These are phyloP conservation scores for Pseudozyma sp. DNA, from an alignment of 1,284 basidiomycete species.

Conservation along the genomic window DNA sequence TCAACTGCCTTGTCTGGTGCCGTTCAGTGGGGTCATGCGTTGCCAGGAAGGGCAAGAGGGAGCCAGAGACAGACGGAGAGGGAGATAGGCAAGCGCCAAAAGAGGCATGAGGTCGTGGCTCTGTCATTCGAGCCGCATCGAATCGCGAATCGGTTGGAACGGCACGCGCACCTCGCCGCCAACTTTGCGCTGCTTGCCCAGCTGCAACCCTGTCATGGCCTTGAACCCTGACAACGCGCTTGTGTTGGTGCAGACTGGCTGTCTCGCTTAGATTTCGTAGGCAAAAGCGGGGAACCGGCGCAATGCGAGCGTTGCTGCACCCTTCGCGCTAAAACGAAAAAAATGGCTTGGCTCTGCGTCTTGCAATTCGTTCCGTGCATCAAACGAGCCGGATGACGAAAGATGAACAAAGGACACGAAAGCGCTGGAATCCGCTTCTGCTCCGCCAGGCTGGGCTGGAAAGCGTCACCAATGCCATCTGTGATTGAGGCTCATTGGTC, in stretches of 20 bases:
- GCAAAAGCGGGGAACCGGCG: constrained; percentile 1
- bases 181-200: neutral
- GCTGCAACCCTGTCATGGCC: neutral
- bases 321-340: constrained; percentile 1
- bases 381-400: constrained; percentile 4
- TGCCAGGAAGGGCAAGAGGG: neutral
- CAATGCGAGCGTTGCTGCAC: neutral
- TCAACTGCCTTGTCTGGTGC: too few species aligned
- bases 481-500: too few species aligned
- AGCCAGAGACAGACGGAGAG: neutral
- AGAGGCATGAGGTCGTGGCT: constrained; percentile 2
- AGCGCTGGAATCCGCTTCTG: neutral
- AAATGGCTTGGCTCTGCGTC: neutral
- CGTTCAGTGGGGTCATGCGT: neutral
- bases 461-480: too few species aligned
- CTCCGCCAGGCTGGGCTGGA: too few species aligned
- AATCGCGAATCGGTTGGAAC: constrained; percentile 7
- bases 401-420: neutral
- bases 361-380: neutral
- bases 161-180: constrained; percentile 8
- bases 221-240: constrained; percentile 5
- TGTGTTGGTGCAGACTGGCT: neutral
- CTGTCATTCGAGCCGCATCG: constrained; percentile 12
- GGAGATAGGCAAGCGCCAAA: neutral
- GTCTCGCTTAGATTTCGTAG: neutral